phyloP scores from a whole-genome alignment of 108 stramenopile species.

The Tribonema minus region DNA sequence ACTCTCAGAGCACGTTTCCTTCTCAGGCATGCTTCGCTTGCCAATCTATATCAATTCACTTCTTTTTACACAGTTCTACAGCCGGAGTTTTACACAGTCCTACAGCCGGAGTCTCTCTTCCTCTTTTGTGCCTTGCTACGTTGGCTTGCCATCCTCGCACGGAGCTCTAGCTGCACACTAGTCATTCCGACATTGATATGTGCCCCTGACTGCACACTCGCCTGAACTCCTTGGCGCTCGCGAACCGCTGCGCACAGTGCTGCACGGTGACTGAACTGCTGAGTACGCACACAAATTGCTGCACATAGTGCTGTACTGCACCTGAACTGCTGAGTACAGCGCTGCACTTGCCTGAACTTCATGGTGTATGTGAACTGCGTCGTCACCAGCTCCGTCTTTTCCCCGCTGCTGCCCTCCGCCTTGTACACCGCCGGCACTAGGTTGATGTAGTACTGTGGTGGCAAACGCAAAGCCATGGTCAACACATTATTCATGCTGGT shows the following conservation, averaged over 20 bases:
- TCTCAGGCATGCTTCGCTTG: too few relatives aligned
- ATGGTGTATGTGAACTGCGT: constrained; percentile 32
- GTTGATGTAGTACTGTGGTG: constrained; percentile 41
- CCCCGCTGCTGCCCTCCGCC: not conserved
- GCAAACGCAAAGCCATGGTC: not conserved
- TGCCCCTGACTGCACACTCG: too few relatives aligned
- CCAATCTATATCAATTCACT: too few relatives aligned
- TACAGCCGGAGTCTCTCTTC: too few relatives aligned
- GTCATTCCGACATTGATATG: not conserved
- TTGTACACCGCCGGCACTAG: constrained; percentile 37
- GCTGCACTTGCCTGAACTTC: constrained; percentile 14
- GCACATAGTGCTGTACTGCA: not conserved
- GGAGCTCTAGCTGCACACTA: too few relatives aligned
- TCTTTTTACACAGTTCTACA: too few relatives aligned
- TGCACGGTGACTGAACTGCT: not conserved
- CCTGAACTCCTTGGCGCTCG: too few relatives aligned
- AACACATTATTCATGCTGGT: too few relatives aligned
- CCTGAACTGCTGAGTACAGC: not conserved
- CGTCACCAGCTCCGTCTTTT: not conserved
- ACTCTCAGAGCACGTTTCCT: too few relatives aligned
- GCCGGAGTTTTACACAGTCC: too few relatives aligned
- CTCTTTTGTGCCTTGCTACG: too few relatives aligned
- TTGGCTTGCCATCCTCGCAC: too few relatives aligned
- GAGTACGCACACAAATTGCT: not conserved
- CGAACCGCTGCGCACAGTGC: not conserved